phyloP scores from a whole-genome alignment of 2,329 filamentous ascomycete species.

The Domatiomyces catenatus region DNA sequence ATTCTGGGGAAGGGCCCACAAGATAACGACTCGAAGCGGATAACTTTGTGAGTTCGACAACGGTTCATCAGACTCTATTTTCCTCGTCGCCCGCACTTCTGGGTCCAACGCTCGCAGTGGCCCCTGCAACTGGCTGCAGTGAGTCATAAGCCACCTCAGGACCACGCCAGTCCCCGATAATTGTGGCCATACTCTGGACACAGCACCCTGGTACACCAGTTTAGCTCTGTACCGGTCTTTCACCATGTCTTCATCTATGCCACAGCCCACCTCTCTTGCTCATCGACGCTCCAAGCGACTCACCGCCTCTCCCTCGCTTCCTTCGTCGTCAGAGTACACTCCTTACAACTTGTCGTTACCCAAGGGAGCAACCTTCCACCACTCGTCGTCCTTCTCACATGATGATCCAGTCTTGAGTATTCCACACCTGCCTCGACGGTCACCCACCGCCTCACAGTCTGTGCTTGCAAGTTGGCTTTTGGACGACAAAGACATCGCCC shows the following conservation, averaged over 20 bases:
- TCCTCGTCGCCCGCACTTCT: background rate
- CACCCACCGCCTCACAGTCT: slow-evolving; percentile 40
- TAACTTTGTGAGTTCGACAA: background rate
- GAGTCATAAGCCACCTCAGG: background rate
- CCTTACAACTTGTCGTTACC: slow-evolving; percentile 40
- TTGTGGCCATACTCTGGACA: background rate
- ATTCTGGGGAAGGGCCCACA: background rate
- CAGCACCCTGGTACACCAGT: background rate
- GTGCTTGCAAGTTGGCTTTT: slow-evolving; percentile 25
- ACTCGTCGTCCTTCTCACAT: slow-evolving; percentile 26
- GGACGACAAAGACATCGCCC: slow-evolving; percentile 57
- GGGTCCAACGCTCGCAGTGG: background rate
- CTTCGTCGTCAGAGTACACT: slow-evolving; percentile 15
- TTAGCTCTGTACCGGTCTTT: background rate
- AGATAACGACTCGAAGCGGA: background rate
- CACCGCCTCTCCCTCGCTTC: slow-evolving; percentile 12
- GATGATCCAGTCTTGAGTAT: slow-evolving; percentile 30
- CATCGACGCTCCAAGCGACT: slow-evolving; percentile 17
- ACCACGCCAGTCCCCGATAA: background rate
- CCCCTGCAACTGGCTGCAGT: background rate
- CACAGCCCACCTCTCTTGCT: slow-evolving; percentile 16
- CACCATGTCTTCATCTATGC: slow-evolving; percentile 13
- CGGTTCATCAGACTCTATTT: background rate
- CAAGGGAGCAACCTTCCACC: slow-evolving; percentile 54
- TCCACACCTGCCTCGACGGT: slow-evolving; percentile 43